Conservation (phyloP, 1,139 yeast species). For the Kurtzmaniella quercitrusa region DNA sequence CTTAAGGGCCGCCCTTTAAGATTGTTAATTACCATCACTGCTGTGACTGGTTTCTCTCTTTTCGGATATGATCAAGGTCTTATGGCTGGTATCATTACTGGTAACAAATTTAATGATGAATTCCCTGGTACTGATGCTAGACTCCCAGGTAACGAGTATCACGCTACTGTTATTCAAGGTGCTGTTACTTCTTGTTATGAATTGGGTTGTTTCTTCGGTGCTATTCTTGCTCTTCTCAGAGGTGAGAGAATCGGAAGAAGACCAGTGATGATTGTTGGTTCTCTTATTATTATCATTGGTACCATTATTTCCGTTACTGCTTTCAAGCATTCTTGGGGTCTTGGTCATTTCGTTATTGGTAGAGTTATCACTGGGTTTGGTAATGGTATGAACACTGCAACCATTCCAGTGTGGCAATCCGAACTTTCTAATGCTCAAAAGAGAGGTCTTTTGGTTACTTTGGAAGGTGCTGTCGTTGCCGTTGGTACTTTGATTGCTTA, state of each 20-base stretch:
- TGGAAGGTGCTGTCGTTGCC: constrained; percentile 68
- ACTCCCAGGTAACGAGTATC: constrained; percentile 19
- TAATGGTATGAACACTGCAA: constrained; percentile 73
- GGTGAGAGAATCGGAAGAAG: constrained; percentile 71
- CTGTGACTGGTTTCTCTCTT: constrained; percentile 63
- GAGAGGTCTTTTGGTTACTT: constrained; percentile 62
- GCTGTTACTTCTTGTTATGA: constrained; percentile 71
- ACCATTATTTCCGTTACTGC: constrained; percentile 61
- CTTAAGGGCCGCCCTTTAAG: constrained; percentile 42
- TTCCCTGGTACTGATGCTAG: constrained; percentile 47
- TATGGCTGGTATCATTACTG: constrained; percentile 67
- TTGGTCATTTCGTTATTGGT: constrained; percentile 68
- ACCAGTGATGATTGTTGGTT: constrained; percentile 55
- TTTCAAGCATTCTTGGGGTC: constrained; percentile 14
- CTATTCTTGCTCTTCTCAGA: constrained; percentile 54
- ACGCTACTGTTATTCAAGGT: constrained; percentile 52
- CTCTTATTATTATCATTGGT: constrained; percentile 58
- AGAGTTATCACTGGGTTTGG: constrained; percentile 78
- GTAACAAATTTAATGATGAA: constrained; percentile 49
- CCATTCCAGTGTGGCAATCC: constrained; percentile 79
- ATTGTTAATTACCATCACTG: constrained; percentile 47
- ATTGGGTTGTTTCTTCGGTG: constrained; percentile 73
- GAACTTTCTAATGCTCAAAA: constrained; percentile 69
- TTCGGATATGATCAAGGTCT: constrained; percentile 82
- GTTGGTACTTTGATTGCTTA: constrained; percentile 70